phyloP scores from a whole-genome alignment of 1,284 basidiomycete genomes.

The Ustilago esculenta region DNA sequence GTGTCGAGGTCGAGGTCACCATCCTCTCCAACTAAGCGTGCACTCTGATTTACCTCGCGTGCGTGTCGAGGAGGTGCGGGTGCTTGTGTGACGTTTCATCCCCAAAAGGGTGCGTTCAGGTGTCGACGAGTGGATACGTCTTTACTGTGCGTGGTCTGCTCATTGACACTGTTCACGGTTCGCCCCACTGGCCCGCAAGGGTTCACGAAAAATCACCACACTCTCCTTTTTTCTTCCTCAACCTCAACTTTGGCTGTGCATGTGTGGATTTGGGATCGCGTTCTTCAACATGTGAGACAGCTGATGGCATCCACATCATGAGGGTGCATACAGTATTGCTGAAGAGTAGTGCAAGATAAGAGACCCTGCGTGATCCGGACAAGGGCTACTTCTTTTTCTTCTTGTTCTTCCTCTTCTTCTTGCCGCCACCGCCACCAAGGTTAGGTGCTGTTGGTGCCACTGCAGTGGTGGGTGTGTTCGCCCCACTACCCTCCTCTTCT shows the following conservation, averaged over 20 bases:
- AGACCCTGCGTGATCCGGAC: no score
- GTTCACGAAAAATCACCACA: constrained; percentile 31
- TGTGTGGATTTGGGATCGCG: not conserved
- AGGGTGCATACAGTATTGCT: no score
- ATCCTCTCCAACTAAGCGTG: constrained; percentile 75
- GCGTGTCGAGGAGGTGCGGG: not conserved
- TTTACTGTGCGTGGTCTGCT: constrained; percentile 25
- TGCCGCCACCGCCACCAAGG: constrained; percentile 5
- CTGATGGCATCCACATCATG: no score
- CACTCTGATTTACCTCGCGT: not conserved
- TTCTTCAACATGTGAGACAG: not conserved
- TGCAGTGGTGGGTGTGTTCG: constrained; percentile 14
- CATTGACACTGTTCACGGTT: constrained; percentile 7
- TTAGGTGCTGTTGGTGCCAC: constrained; percentile 21
- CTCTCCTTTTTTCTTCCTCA: constrained; percentile 7
- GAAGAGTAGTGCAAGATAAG: no score
- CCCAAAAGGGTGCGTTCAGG: constrained; percentile 19
- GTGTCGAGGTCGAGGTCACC: constrained; percentile 99
- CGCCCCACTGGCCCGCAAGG: constrained; percentile 13
- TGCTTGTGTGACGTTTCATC: constrained; percentile 3
- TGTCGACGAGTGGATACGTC: constrained; percentile 9
- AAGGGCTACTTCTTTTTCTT: constrained; percentile 35
- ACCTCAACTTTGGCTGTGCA: not conserved
- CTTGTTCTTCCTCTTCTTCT: constrained; percentile 42
- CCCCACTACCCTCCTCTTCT: constrained; percentile 15